Percentiles rank a stretch among this genome's conserved stretches.
phyloP scores from a whole-genome alignment of 345 rosid genomes.

The Noccaea bulbosa region DNA sequence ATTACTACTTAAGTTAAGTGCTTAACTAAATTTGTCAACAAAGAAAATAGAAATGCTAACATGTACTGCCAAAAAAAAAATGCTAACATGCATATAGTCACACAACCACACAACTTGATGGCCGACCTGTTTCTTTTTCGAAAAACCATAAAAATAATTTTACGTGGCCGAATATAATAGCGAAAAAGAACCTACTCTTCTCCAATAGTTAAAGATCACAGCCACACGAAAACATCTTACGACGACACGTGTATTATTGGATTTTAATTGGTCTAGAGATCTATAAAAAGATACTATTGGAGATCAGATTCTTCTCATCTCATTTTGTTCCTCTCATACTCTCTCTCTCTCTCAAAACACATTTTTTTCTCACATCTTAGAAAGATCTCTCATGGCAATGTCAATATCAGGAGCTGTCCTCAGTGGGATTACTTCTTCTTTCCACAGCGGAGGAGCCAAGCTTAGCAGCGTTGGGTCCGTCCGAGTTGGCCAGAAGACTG shows the following conservation, averaged over 20 bases:
- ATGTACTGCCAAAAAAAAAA: slow-evolving; percentile 18
- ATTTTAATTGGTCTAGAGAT: neutral
- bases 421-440: slow-evolving; percentile 28
- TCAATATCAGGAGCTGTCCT: slow-evolving; percentile 40
- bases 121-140: slow-evolving; percentile 34
- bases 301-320: slow-evolving; percentile 28
- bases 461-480: neutral
- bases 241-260: slow-evolving; percentile 14
- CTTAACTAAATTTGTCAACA: neutral
- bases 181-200: slow-evolving; percentile 2
- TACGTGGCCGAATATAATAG: slow-evolving; percentile 17
- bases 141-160: slow-evolving; percentile 8
- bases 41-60: slow-evolving; percentile 7
- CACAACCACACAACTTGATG: slow-evolving; percentile 31
- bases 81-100: slow-evolving; percentile 19
- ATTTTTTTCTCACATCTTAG: neutral
- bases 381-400: slow-evolving; percentile 29
- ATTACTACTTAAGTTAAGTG: neutral
- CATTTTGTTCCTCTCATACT: slow-evolving; percentile 1
- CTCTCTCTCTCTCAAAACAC: neutral
- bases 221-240: slow-evolving; percentile 5
- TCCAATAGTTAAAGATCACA: slow-evolving; percentile 3
- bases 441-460: slow-evolving; percentile 19
- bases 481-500: slow-evolving; percentile 23
- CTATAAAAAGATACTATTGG: slow-evolving; percentile 29